These are phyloP conservation scores for Arxiozyma slooffiae DNA, from an alignment of 1,139 yeast species.

Conservation along the genomic window DNA sequence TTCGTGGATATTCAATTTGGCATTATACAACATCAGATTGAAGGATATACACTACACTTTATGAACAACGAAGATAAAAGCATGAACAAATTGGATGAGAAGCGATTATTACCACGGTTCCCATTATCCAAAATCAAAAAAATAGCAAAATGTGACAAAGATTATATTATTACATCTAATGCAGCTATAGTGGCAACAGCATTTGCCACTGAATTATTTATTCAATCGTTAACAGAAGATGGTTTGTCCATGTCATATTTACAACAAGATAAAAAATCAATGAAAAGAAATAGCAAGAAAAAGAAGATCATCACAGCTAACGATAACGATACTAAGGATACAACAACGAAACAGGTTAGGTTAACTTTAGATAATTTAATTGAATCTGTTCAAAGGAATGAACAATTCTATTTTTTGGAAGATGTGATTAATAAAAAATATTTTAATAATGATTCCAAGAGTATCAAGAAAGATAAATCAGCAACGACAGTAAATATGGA, in stretches of 20 bases:
- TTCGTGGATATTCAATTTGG: no score
- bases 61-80: neutral
- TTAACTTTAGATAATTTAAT: conserved; percentile 60
- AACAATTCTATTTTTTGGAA: conserved; percentile 54
- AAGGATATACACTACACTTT: neutral
- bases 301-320: neutral
- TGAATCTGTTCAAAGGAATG: conserved; percentile 56
- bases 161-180: conserved; percentile 63
- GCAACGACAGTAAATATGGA: conserved; percentile 30
- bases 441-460: conserved; percentile 33
- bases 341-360: conserved; percentile 13
- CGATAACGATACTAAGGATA: conserved; percentile 1
- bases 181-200: conserved; percentile 78
- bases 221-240: conserved; percentile 71
- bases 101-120: conserved; percentile 27
- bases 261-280: neutral
- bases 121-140: conserved; percentile 78
- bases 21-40: neutral
- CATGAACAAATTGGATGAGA: neutral
- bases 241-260: conserved; percentile 7
- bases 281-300: neutral
- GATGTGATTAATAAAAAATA: conserved; percentile 39
- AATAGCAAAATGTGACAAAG: conserved; percentile 80
- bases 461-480: conserved; percentile 30
- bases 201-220: conserved; percentile 77